These are phyloP conservation scores for Spiromastix sp. DNA, from an alignment of 2,329 filamentous ascomycete genomes.

Conservation along the genomic window DNA sequence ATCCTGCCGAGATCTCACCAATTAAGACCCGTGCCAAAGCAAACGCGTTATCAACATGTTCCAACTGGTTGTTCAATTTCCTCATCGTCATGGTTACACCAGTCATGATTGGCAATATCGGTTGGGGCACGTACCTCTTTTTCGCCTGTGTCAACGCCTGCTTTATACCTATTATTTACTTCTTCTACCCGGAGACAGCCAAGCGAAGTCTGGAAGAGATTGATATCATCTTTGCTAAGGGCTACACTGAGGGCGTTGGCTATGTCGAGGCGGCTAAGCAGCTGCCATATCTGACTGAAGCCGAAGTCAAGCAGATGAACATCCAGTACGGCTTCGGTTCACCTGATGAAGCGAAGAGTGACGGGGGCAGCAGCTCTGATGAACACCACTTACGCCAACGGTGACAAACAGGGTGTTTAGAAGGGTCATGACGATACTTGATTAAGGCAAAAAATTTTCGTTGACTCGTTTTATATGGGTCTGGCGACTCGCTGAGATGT, in stretches of 20 bases:
- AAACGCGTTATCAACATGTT: conserved; percentile 38
- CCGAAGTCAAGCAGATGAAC: conserved; percentile 12
- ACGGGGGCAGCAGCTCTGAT: no score
- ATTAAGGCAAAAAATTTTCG: no score
- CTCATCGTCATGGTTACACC: conserved; percentile 24
- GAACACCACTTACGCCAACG: no score
- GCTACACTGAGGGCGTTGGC: conserved; percentile 9
- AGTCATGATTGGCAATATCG: conserved; percentile 18
- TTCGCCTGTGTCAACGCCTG: conserved; percentile 18
- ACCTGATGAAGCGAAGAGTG: background rate
- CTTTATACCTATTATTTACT: conserved; percentile 20
- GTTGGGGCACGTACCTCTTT: conserved; percentile 24
- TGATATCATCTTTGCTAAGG: conserved; percentile 20
- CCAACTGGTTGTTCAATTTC: conserved; percentile 44
- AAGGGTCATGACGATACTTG: no score
- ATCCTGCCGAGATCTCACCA: conserved; percentile 39
- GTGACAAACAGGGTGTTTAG: no score
- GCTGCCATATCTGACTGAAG: conserved; percentile 12
- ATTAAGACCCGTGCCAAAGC: conserved; percentile 44
- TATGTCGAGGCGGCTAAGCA: conserved; percentile 16
- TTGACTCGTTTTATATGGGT: no score
- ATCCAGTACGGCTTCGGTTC: conserved; percentile 9
- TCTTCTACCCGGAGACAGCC: conserved; percentile 23
- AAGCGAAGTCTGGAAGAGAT: conserved; percentile 22
- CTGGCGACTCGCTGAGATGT: no score